Evolutionary conservation across 495 filamentous ascomycete genomes (phyloP), one percentile per base, ranked within the genome.

Genomic region (Parachaetomium inaequale): DNA sequence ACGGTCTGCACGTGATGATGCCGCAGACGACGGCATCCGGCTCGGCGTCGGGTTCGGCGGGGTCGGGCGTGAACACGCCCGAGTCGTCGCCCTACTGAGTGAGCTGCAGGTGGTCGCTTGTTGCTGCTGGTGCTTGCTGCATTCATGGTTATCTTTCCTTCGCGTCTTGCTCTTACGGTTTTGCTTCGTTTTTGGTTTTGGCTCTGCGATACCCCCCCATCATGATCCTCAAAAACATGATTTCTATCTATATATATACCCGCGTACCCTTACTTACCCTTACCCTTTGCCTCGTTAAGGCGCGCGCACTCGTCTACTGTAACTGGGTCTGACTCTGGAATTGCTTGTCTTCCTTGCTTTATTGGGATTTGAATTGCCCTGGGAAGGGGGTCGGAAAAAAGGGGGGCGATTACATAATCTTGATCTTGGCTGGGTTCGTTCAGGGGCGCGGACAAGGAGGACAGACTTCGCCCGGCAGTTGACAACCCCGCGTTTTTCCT

Each of bases 31-130:
- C n/a, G n/a, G n/a, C 54, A 6, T 50, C 32, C 4, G 21, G 46
- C 3, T 21, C 45, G 0, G 31, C 14, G 0, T 51, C 32, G 2
- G 55, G 3, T 28, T 54, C 19, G 19, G 31, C 25, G 5, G 45
- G 17, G 19, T 51, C 57, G 0, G 34, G 57, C 23, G 31, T 59
- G 1, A 31, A 59, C 15, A 59, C 57, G 45, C 45, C 57, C 3
- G 45, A 59, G 25, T 59, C 57, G 46, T 31, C 45, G 45, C 46
- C 45, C 11, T 47, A 49, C 43, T 56, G 25, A 28, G n/a, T n/a
- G n/a, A 17, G 4, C 32, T 12, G 34, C 40, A 17, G 34, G 14
- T 54, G 4, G 2, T n/a, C 31, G 26, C 14, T 32, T 32, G 11
- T 12, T 29, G 26, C 12, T 55, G 38, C 2, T 11, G 1, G 19